These are phyloP conservation scores for Murraya koenigii DNA, from an alignment of 345 rosid species.

Conservation along the genomic window DNA sequence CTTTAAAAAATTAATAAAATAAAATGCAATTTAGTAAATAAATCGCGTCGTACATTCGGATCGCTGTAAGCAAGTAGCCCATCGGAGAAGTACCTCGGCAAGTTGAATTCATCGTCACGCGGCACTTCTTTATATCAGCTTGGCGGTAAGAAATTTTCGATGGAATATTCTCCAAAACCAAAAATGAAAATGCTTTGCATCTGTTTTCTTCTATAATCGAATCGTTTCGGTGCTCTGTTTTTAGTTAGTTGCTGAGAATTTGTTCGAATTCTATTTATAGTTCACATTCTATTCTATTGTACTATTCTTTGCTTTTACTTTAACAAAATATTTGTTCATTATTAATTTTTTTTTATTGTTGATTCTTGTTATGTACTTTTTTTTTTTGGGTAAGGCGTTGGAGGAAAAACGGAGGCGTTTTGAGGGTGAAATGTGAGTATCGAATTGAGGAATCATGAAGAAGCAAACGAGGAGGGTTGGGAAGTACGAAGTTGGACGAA, in stretches of 20 bases:
- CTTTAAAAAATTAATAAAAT: too few relatives aligned
- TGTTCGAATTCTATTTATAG: neutral
- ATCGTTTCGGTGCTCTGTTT: neutral
- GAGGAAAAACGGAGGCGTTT: neutral
- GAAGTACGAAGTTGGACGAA: conserved; percentile 82
- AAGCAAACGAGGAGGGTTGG: conserved; percentile 56
- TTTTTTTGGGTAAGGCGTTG: neutral
- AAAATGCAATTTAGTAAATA: too few relatives aligned
- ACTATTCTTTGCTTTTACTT: neutral
- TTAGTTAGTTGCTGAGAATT: neutral
- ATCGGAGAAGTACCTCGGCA: too few relatives aligned
- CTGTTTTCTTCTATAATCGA: neutral
- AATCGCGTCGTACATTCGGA: too few relatives aligned
- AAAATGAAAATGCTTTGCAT: neutral
- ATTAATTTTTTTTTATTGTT: neutral
- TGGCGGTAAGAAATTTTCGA: neutral
- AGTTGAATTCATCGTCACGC: neutral
- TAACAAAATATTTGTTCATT: neutral
- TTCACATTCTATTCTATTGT: neutral
- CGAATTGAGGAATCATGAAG: conserved; percentile 26
- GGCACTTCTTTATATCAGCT: neutral
- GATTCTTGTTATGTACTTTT: neutral
- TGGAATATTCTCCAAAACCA: neutral
- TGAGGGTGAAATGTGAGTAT: neutral
- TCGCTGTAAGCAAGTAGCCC: too few relatives aligned